These are phyloP conservation scores for Apiospora sp. DNA, from an alignment of 2,329 filamentous ascomycete genomes.

Conservation along the genomic window DNA sequence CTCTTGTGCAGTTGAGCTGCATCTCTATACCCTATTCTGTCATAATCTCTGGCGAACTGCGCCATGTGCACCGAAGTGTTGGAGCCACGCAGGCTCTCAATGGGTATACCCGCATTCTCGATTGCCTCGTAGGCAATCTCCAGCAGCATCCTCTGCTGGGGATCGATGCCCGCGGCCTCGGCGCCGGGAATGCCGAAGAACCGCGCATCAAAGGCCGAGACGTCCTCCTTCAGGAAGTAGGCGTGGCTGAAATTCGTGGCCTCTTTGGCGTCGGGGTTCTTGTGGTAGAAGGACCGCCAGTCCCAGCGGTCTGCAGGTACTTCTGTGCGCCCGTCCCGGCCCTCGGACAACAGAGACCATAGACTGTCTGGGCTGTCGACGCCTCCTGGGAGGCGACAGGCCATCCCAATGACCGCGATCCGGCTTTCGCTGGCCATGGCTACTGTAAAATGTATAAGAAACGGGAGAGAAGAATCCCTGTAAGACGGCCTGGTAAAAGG, in stretches of 20 bases:
- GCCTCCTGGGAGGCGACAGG: constrained; percentile 42
- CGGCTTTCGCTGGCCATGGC: not conserved
- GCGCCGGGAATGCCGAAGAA: constrained; percentile 48
- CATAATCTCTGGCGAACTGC: constrained; percentile 39
- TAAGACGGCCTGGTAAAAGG: too few species aligned
- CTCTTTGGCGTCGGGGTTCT: constrained; percentile 43
- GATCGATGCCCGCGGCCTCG: constrained; percentile 46
- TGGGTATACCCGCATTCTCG: constrained; percentile 32
- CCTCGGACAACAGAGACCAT: constrained; percentile 41
- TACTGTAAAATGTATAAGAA: not conserved
- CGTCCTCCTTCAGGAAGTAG: constrained; percentile 43
- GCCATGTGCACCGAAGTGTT: constrained; percentile 36
- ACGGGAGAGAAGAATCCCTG: too few species aligned
- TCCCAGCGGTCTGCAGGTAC: constrained; percentile 44
- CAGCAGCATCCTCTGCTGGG: constrained; percentile 39
- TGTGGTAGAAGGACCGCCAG: constrained; percentile 44
- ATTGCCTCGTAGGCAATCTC: constrained; percentile 45
- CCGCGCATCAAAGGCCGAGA: constrained; percentile 41
- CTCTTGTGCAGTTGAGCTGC: constrained; percentile 8
- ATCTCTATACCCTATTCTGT: not conserved
- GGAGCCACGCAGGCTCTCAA: constrained; percentile 26
- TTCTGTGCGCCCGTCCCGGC: constrained; percentile 39
- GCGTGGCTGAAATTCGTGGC: constrained; percentile 42
- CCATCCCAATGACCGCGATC: constrained; percentile 44
- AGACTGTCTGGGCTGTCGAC: constrained; percentile 42